Evolutionary conservation across 495 filamentous ascomycete species (phyloP).

Genomic region (Amphirosellinia nigrospora): DNA sequence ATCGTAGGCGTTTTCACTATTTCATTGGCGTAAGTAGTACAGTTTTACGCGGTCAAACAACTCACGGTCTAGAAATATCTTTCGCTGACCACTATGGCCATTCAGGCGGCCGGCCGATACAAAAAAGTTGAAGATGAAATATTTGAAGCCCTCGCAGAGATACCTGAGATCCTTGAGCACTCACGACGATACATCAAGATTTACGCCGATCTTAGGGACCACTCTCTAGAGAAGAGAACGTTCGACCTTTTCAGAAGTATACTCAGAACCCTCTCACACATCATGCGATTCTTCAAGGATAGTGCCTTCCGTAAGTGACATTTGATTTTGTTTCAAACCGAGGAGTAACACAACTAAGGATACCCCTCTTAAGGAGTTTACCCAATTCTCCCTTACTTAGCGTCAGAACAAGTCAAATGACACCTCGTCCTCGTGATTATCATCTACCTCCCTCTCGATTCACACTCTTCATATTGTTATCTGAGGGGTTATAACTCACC

Average conservation of each 20-base stretch:
- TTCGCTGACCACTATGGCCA: not conserved
- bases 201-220: conserved; percentile 3
- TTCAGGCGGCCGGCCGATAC: conserved; percentile 15
- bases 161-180: conserved; percentile 14
- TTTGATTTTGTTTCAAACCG: not conserved
- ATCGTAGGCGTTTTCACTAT: conserved; percentile 16
- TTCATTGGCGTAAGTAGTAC: conserved; percentile 12
- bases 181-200: conserved; percentile 14
- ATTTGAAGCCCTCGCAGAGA: conserved; percentile 10
- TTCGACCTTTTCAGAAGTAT: conserved; percentile 18
- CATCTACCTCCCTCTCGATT: not conserved
- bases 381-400: not conserved
- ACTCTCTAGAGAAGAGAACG: conserved; percentile 2
- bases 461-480: not conserved
- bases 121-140: conserved; percentile 20
- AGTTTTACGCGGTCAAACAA: not conserved
- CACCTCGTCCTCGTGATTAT: not conserved
- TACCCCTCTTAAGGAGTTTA: not conserved
- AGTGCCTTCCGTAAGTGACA: conserved; percentile 14
- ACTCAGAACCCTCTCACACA: conserved; percentile 8
- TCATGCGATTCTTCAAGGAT: conserved; percentile 22
- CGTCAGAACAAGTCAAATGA: not conserved
- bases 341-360: not conserved
- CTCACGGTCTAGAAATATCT: not conserved
- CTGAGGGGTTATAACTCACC: not conserved